Percentiles rank a stretch among this genome's conserved stretches.
These are phyloP conservation scores for Alternaria sp. DNA, from an alignment of 2,329 filamentous ascomycete species.

Conservation along the genomic window DNA sequence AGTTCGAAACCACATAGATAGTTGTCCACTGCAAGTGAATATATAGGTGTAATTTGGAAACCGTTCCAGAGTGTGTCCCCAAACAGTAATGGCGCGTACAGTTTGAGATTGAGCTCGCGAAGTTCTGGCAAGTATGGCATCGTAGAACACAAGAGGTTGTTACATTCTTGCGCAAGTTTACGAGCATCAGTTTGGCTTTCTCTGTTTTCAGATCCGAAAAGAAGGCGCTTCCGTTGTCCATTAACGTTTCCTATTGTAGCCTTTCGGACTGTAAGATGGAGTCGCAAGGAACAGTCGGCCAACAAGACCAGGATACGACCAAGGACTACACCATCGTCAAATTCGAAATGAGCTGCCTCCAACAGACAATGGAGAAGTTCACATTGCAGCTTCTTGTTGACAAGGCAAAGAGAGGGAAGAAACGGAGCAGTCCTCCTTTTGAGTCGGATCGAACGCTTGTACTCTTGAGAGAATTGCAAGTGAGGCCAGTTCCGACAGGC, in stretches of 20 bases:
- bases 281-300: neutral
- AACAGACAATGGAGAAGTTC: constrained; percentile 3
- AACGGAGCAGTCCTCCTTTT: constrained; percentile 2
- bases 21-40: neutral
- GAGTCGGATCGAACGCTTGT: neutral
- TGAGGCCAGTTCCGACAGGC: constrained; percentile 2
- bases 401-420: constrained; percentile 6
- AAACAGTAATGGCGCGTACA: neutral
- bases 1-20: neutral
- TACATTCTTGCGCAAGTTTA: neutral
- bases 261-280: neutral
- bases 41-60: neutral
- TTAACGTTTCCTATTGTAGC: neutral
- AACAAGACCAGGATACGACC: neutral
- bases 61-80: neutral
- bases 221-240: neutral
- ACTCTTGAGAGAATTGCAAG: neutral
- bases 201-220: neutral
- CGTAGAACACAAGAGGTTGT: neutral
- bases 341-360: constrained; percentile 2
- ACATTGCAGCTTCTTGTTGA: constrained; percentile 1
- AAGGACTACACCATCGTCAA: neutral
- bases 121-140: neutral
- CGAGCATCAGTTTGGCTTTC: too few species aligned
- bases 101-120: neutral